Conservation (phyloP, 2,329 filamentous ascomycete species). For the Epichloe glyceriae region DNA sequence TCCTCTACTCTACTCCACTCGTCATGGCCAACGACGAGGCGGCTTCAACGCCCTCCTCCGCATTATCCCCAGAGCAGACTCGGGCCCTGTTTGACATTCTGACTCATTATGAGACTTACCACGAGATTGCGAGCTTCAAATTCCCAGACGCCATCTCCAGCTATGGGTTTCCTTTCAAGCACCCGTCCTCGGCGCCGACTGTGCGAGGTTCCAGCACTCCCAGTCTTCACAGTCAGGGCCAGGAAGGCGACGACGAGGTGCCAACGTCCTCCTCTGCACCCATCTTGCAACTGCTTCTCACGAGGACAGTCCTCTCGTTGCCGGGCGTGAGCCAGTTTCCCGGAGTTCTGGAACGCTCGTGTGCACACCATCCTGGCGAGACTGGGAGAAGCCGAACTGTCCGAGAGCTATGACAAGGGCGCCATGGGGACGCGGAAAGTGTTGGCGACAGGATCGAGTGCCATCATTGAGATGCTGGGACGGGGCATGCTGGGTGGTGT, state of each 20-base stretch:
- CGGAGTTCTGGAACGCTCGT: slow-evolving; percentile 52
- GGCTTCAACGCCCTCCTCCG: neutral
- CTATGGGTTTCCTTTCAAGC: slow-evolving; percentile 58
- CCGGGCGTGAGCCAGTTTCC: slow-evolving; percentile 54
- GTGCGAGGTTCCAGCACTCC: neutral
- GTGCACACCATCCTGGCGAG: slow-evolving; percentile 46
- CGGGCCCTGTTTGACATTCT: slow-evolving; percentile 47
- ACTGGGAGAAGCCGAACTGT: slow-evolving; percentile 55
- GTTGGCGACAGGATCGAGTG: slow-evolving; percentile 57
- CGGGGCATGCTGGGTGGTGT: slow-evolving; percentile 51
- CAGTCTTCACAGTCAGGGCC: neutral
- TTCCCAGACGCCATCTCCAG: slow-evolving; percentile 46
- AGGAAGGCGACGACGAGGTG: slow-evolving; percentile 12
- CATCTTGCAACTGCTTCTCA: slow-evolving; percentile 54
- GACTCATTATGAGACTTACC: slow-evolving; percentile 45
- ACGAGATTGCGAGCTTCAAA: slow-evolving; percentile 63
- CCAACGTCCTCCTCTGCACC: slow-evolving; percentile 39
- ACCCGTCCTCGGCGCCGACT: slow-evolving; percentile 10
- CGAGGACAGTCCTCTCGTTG: slow-evolving; percentile 49
- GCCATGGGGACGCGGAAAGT: slow-evolving; percentile 62
- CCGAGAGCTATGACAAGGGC: slow-evolving; percentile 73
- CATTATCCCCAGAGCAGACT: slow-evolving; percentile 24
- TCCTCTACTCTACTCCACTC: neutral
- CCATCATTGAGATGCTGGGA: slow-evolving; percentile 55
- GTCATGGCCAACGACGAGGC: neutral